Evolutionary conservation across 139 green algal species (phyloP).

Genomic region (Picochlorum sp.): DNA sequence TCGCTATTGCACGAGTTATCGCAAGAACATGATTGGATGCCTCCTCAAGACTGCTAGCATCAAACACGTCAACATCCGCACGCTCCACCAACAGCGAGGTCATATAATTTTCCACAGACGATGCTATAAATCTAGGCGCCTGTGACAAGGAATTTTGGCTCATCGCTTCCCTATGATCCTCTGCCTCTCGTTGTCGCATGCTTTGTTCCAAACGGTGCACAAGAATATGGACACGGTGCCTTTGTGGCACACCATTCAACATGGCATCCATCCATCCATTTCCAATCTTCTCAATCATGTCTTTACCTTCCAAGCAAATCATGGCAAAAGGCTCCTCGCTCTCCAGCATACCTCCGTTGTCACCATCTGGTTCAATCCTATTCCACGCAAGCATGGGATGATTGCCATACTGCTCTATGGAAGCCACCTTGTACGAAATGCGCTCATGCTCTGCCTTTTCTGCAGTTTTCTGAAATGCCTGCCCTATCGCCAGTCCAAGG

Average conservation of each 20-base stretch:
- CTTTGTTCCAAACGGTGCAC: constrained; percentile 11
- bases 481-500: neutral
- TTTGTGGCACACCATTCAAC: neutral
- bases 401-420: neutral
- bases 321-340: constrained; percentile 3
- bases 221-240: constrained; percentile 7
- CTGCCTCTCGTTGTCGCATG: neutral
- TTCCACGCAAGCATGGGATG: neutral
- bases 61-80: constrained; percentile 6
- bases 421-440: constrained; percentile 2
- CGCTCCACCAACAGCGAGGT: constrained; percentile 9
- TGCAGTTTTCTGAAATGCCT: constrained; percentile 8
- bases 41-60: constrained; percentile 10
- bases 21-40: constrained; percentile 11
- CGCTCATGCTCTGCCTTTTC: constrained; percentile 1
- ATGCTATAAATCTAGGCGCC: no score
- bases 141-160: no score
- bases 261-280: neutral
- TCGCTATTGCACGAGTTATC: constrained; percentile 21
- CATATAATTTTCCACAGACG: constrained; percentile 12
- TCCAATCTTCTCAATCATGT: constrained; percentile 20
- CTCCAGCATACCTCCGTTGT: constrained; percentile 2
- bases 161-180: neutral
- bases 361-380: neutral
- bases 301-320: constrained; percentile 19